Conservation (phyloP, 2,329 filamentous ascomycete species). For the Dryadomyces quercus-mongolicae region DNA sequence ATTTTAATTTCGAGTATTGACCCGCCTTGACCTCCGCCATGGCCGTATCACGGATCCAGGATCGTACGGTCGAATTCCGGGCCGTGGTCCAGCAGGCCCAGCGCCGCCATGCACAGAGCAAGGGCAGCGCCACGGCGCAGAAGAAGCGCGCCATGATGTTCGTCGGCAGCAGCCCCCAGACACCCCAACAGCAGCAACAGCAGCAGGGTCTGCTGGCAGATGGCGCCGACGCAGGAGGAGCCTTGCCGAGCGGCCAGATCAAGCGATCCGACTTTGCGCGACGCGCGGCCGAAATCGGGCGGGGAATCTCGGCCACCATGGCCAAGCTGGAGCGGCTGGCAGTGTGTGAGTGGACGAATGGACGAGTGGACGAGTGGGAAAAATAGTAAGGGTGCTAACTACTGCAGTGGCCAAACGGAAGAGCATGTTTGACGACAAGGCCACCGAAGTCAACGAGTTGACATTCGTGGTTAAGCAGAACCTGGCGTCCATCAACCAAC, state of each 20-base stretch:
- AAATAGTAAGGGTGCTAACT: not conserved
- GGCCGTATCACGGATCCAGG: slow-evolving; percentile 73
- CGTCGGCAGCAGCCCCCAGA: not conserved
- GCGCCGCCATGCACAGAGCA: slow-evolving; percentile 62
- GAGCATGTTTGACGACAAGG: slow-evolving; percentile 92
- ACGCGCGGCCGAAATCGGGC: slow-evolving; percentile 80
- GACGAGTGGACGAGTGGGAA: not conserved
- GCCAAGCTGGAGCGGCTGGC: slow-evolving; percentile 89
- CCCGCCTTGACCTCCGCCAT: too few species aligned
- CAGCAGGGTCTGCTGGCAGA: slow-evolving; percentile 37
- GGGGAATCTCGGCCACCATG: slow-evolving; percentile 85
- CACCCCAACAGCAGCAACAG: slow-evolving; percentile 37
- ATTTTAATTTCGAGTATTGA: too few species aligned
- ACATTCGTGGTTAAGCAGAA: slow-evolving; percentile 54
- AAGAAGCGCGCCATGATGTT: slow-evolving; percentile 24
- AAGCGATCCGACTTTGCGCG: slow-evolving; percentile 73
- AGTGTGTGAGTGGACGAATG: slow-evolving; percentile 28
- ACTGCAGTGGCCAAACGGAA: slow-evolving; percentile 71
- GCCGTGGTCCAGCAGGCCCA: slow-evolving; percentile 81
- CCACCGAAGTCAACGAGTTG: slow-evolving; percentile 92
- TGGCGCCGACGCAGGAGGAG: slow-evolving; percentile 44
- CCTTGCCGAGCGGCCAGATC: slow-evolving; percentile 38
- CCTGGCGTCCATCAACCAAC: slow-evolving; percentile 52
- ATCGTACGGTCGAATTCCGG: slow-evolving; percentile 91
- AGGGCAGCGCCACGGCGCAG: slow-evolving; percentile 54